These are phyloP conservation scores for Hymenoscyphus infarciens DNA, from an alignment of 2,329 filamentous ascomycete genomes.

Conservation along the genomic window DNA sequence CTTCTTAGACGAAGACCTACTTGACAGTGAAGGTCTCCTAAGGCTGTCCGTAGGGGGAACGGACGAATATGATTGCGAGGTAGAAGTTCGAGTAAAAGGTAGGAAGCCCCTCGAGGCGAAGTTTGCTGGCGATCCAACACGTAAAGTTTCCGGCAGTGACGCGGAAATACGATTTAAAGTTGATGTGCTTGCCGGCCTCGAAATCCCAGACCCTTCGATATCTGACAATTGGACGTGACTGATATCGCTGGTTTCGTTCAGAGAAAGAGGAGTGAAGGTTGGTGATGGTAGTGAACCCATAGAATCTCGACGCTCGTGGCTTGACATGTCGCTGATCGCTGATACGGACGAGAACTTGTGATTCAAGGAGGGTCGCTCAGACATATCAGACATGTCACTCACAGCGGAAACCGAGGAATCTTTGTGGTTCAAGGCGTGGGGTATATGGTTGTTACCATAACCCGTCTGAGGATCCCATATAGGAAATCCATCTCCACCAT, in stretches of 20 bases:
- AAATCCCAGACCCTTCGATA: conserved; percentile 13
- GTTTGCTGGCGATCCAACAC: conserved; percentile 23
- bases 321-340: conserved; percentile 19
- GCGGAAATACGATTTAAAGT: conserved; percentile 14
- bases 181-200: conserved; percentile 12
- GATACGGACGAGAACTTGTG: conserved; percentile 22
- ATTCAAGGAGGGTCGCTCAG: conserved; percentile 15
- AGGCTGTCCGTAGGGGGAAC: conserved; percentile 16
- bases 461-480: conserved; percentile 20
- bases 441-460: conserved; percentile 7
- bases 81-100: conserved; percentile 21
- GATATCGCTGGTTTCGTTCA: conserved; percentile 27
- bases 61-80: conserved; percentile 21
- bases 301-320: conserved; percentile 19
- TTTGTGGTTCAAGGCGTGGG: conserved; percentile 10
- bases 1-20: conserved; percentile 15
- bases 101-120: conserved; percentile 19
- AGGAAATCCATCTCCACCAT: conserved; percentile 22
- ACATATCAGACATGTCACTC: conserved; percentile 6
- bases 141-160: conserved; percentile 20
- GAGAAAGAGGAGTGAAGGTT: conserved; percentile 10
- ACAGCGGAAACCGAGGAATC: conserved; percentile 10
- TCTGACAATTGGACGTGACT: conserved; percentile 28
- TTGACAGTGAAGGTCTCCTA: conserved; percentile 15
- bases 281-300: conserved; percentile 24